Base-by-base conservation (phyloP, 2,329 filamentous ascomycete genomes). In the Ceratocystis huliohia region DNA sequence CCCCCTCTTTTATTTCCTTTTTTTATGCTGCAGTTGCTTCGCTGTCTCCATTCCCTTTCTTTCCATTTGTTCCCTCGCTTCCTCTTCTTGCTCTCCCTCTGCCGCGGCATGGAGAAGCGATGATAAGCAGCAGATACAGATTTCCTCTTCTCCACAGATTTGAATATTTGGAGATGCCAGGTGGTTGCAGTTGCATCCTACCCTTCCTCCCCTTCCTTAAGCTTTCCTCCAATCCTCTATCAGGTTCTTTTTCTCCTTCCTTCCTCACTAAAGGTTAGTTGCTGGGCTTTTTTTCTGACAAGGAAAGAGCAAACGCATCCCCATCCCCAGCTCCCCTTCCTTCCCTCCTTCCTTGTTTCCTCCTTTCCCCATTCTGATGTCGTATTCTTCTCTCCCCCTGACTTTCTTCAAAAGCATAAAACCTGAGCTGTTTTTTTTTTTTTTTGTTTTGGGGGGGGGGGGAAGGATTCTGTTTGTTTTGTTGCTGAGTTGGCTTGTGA, bases 161-260 rank as follows among this genome's bases (percentile, higher is more conserved):
- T 28, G 22, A 15, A 53, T 20, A 53, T 8, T 53, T 53, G 48
- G 48, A 53, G 48, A 53, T 45, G 37, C 33, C 48, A 53, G 48
- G 48, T 50, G 20, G 13, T 63, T 41, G 48, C 48, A 3, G 28
- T 63, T 20, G 20, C 62, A 56, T 44, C 48, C 48, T 10, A 33
- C 28, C 15, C 44, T 63, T 22, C 20, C 45, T 63, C 15, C 37
- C 15, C 44, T 63, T 22, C 20, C 45, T 63, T 41, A 3, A 4
- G 15, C 44, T 7, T 28, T 59, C n/a, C 48, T 15, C 41, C 30
- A 28, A 53, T 20, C 57, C 59, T 53, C n/a, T 22, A 44, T 45
- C 65, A 53, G 50, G 33, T 22, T 33, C 65, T 46, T 57, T 66
- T 45, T 7, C 56, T 65, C 22, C 41, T 61, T 57, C n/a, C 59